Conservation (phyloP, 2,329 filamentous ascomycete species). For the Pseudonectria foliicola region DNA sequence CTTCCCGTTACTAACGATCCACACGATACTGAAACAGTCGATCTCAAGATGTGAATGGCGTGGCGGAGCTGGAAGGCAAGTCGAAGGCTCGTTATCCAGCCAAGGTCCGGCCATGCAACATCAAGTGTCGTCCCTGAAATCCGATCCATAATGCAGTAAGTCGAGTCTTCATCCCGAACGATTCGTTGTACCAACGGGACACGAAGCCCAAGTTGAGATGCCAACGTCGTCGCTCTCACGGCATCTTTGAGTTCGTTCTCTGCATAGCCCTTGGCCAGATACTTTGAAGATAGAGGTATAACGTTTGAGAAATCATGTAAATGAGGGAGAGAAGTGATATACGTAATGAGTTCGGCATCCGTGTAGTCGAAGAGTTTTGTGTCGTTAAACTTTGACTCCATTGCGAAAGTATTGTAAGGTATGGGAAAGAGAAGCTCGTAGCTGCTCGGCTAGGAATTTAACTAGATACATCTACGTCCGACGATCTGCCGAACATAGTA, state of each 20-base stretch:
- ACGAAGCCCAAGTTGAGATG: slow-evolving; percentile 5
- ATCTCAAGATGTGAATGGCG: slow-evolving; percentile 5
- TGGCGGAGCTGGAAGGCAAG: slow-evolving; percentile 9
- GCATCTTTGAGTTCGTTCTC: slow-evolving; percentile 5
- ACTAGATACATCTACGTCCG: too few relatives aligned
- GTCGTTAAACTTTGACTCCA: slow-evolving; percentile 1
- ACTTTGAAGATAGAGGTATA: slow-evolving; percentile 7
- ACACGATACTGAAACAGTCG: slow-evolving; percentile 1
- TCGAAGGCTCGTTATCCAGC: slow-evolving; percentile 7
- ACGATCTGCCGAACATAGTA: too few relatives aligned
- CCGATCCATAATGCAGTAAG: slow-evolving; percentile 9
- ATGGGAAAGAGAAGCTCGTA: too few relatives aligned
- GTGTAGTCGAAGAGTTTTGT: slow-evolving; percentile 3
- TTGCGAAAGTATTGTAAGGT: too few relatives aligned
- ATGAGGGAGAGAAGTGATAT: slow-evolving; percentile 6
- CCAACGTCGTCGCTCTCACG: slow-evolving; percentile 3
- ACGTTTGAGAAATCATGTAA: slow-evolving; percentile 5
- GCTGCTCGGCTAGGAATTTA: too few relatives aligned
- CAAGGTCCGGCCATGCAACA: slow-evolving; percentile 4
- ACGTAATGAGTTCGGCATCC: slow-evolving; percentile 2
- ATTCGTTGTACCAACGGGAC: slow-evolving; percentile 4
- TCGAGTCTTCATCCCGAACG: neutral
- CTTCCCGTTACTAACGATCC: slow-evolving; percentile 6
- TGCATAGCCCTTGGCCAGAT: slow-evolving; percentile 8
- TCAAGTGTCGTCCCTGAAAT: slow-evolving; percentile 6